Percentiles rank a stretch among this genome's conserved stretches.
These are phyloP conservation scores for Phialocephala sp. DNA, from an alignment of 2,329 filamentous ascomycete genomes.

Conservation along the genomic window DNA sequence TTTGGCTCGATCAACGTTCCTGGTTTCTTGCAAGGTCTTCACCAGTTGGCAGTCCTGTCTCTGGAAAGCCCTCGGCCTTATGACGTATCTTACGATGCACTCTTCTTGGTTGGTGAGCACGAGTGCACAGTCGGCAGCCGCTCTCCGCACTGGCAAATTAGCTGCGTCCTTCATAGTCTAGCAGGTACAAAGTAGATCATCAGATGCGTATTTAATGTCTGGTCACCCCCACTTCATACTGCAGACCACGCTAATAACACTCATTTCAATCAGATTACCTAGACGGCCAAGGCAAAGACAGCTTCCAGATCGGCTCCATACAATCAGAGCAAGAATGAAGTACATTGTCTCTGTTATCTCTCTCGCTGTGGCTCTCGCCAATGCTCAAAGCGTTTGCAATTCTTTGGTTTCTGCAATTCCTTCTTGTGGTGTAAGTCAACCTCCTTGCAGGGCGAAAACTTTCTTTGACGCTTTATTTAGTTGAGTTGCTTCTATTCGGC, in stretches of 20 bases:
- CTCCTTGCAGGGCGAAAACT: not conserved
- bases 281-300: not conserved
- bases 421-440: conserved; percentile 9
- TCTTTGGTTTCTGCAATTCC: not conserved
- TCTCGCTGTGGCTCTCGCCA: not conserved
- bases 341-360: not conserved
- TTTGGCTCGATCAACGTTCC: not conserved
- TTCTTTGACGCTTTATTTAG: conserved; percentile 2
- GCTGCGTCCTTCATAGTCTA: not conserved
- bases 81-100: not conserved
- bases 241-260: not conserved
- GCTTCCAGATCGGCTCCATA: not conserved
- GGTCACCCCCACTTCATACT: not conserved
- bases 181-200: conserved; percentile 1
- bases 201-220: not conserved
- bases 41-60: not conserved
- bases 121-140: not conserved
- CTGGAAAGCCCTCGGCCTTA: not conserved
- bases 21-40: not conserved
- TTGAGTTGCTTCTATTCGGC: conserved; percentile 14
- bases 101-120: not conserved
- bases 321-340: conserved; percentile 5
- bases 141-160: not conserved
- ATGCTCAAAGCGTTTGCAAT: conserved; percentile 9
- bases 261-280: not conserved